phyloP scores from a whole-genome alignment of 805 yeast genomes.

The Dipodascus albidus region DNA sequence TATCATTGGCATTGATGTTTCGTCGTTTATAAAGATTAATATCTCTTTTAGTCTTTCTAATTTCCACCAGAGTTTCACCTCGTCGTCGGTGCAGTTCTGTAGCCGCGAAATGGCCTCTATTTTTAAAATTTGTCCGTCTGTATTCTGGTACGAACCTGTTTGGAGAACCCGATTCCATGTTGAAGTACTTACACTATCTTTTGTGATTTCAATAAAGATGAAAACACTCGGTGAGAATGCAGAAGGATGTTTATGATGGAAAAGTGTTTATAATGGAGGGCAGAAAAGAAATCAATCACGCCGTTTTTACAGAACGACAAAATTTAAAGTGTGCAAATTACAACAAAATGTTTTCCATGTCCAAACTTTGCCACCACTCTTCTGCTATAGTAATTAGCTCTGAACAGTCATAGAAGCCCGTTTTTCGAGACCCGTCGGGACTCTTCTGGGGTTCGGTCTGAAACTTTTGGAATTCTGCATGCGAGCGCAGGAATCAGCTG shows the following conservation, averaged over 20 bases:
- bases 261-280: no score
- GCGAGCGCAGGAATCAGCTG: neutral
- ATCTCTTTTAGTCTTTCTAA: slow-evolving; percentile 93
- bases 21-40: slow-evolving; percentile 91
- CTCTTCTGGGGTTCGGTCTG: no score
- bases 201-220: no score
- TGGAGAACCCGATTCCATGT: slow-evolving; percentile 17
- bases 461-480: neutral
- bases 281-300: neutral
- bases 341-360: neutral
- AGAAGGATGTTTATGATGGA: no score
- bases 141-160: slow-evolving; percentile 83
- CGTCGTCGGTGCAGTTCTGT: slow-evolving; percentile 97
- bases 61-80: slow-evolving; percentile 92
- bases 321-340: neutral
- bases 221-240: neutral
- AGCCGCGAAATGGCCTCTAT: slow-evolving; percentile 84
- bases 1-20: slow-evolving; percentile 42
- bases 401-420: neutral
- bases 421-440: neutral
- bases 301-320: neutral
- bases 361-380: neutral
- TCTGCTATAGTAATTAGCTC: neutral
- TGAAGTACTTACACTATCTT: neutral
- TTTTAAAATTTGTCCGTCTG: slow-evolving; percentile 92